These are phyloP conservation scores for Malassezia nana DNA, from an alignment of 1,284 basidiomycete species.

Conservation along the genomic window DNA sequence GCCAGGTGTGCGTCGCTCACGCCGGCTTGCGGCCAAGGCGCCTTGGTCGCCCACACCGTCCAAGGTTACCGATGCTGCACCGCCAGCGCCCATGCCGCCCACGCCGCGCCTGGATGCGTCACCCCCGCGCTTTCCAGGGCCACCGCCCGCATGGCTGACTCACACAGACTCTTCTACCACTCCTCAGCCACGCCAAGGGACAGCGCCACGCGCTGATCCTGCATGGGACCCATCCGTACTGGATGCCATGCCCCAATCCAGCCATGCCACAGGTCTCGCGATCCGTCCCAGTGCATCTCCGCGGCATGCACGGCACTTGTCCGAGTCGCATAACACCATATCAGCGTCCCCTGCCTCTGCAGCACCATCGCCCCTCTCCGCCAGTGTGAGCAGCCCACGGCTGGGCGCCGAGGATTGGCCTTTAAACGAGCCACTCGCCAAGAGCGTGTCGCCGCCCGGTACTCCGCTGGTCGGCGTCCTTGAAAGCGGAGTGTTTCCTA, in stretches of 20 bases:
- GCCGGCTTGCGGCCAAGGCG: constrained; percentile 1
- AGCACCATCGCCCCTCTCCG: neutral
- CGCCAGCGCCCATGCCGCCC: neutral
- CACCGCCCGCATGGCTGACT: constrained; percentile 6
- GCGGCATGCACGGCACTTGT: neutral
- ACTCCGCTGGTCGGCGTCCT: neutral
- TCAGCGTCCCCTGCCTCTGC: neutral
- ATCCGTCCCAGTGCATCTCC: neutral
- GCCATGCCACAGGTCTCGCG: neutral
- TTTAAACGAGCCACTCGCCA: neutral
- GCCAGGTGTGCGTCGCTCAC: constrained; percentile 3
- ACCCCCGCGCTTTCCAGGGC: neutral
- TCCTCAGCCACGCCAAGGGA: too few species aligned
- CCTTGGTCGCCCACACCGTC: neutral
- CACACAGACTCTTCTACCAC: neutral
- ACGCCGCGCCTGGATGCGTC: constrained; percentile 2
- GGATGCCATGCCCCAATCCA: neutral
- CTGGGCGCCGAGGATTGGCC: neutral
- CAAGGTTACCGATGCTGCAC: neutral
- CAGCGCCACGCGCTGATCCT: neutral
- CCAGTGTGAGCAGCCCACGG: neutral
- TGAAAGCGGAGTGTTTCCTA: neutral
- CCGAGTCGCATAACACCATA: neutral
- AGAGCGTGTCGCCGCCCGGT: neutral
- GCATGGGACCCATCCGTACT: neutral